A percentile compares a stretch with the other conserved stretches of the same genome.
Conservation (phyloP, 495 filamentous ascomycete species). For the Podospora anserina region DNA sequence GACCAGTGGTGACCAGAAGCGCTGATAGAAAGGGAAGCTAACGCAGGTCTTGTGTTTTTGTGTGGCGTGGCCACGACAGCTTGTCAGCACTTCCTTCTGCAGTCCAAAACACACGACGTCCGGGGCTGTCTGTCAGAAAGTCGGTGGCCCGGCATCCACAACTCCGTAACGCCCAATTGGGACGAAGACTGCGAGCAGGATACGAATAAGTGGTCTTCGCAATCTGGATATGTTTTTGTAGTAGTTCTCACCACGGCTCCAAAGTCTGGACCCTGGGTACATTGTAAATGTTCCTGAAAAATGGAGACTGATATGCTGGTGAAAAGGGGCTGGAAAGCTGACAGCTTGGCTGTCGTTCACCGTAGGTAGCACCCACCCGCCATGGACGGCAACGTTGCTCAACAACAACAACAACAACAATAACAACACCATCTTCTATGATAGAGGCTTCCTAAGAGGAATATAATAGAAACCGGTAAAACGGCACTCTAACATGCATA, state of each 20-base stretch:
- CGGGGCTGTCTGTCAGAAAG: background rate
- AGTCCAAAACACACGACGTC: background rate
- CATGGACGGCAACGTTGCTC: background rate
- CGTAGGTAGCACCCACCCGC: background rate
- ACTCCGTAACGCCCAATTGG: background rate
- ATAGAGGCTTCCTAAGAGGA: no score
- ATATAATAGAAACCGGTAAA: no score
- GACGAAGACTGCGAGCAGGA: background rate
- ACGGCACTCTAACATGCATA: no score
- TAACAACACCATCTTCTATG: background rate
- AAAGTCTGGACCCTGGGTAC: background rate
- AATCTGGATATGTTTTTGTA: background rate
- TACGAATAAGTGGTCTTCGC: background rate
- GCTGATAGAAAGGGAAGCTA: constrained; percentile 4
- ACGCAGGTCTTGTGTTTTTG: constrained; percentile 5
- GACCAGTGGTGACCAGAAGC: background rate
- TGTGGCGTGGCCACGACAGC: constrained; percentile 1
- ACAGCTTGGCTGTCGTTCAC: background rate
- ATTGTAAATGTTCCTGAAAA: background rate
- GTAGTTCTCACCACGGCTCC: no score
- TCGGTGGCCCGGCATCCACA: background rate
- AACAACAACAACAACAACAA: background rate
- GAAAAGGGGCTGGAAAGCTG: background rate
- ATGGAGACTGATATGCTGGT: background rate
- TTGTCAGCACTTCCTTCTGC: background rate